Percentiles rank a stretch among this genome's conserved stretches.
Evolutionary conservation across 1,284 basidiomycete species (phyloP).

Genomic region (Cutaneotrichosporon sp.): DNA sequence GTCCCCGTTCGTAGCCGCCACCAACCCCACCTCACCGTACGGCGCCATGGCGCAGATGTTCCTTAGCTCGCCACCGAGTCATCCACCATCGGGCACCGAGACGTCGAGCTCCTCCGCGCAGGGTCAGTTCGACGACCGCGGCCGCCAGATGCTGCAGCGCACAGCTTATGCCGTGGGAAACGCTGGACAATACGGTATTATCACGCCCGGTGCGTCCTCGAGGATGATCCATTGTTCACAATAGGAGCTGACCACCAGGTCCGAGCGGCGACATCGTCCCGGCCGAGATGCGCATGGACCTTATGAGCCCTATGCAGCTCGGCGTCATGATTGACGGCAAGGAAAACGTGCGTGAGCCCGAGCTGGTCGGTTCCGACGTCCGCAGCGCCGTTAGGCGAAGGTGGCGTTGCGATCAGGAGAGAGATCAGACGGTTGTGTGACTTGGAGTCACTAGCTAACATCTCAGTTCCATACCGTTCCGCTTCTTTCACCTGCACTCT

Average conservation of each 20-base stretch:
- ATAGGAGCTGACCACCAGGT: conserved; percentile 25
- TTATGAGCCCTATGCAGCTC: conserved; percentile 45
- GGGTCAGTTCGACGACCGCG: conserved; percentile 5
- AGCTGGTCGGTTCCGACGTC: too few relatives aligned
- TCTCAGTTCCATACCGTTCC: conserved; percentile 34
- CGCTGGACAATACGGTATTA: conserved; percentile 8
- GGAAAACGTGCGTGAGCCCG: conserved; percentile 28
- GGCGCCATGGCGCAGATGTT: conserved; percentile 36
- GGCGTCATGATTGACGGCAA: conserved; percentile 27
- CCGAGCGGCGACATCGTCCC: conserved; percentile 43
- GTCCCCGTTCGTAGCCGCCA: conserved; percentile 40
- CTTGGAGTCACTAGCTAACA: neutral
- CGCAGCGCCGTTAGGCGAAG: too few relatives aligned
- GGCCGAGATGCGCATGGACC: conserved; percentile 33
- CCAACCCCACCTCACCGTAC: conserved; percentile 32
- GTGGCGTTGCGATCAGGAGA: too few relatives aligned
- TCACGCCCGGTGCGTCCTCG: conserved; percentile 35
- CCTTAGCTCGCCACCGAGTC: conserved; percentile 29
- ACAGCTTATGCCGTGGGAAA: conserved; percentile 8
- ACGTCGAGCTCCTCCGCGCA: neutral
- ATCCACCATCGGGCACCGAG: neutral
- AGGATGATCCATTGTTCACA: too few relatives aligned
- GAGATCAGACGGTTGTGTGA: too few relatives aligned
- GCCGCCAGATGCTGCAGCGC: conserved; percentile 7
- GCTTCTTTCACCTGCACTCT: conserved; percentile 39